A percentile compares a stretch with the other conserved stretches of the same genome.
Conservation (phyloP, 371 early-diverging fungal species). For the Mycotypha africana region DNA sequence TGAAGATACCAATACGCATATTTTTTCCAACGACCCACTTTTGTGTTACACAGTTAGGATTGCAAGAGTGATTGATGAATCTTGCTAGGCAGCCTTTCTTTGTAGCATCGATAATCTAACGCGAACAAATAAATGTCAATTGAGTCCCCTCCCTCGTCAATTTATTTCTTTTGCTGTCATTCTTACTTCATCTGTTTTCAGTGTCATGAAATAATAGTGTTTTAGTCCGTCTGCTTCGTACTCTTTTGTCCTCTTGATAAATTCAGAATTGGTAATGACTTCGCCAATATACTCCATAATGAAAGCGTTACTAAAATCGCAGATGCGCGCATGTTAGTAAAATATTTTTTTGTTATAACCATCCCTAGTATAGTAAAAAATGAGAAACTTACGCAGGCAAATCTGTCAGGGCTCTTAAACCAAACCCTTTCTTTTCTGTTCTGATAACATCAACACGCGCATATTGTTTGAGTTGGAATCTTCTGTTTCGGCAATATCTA, state of each 20-base stretch:
- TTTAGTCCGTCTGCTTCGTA: constrained; percentile 72
- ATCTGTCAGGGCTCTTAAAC: constrained; percentile 65
- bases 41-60: constrained; percentile 79
- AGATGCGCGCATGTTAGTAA: not conserved
- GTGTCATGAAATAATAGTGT: constrained; percentile 96
- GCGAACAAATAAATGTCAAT: not conserved
- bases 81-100: constrained; percentile 79
- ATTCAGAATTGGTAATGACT: constrained; percentile 70
- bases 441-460: constrained; percentile 78
- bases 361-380: too few species aligned
- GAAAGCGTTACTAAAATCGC: constrained; percentile 45
- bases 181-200: constrained; percentile 78
- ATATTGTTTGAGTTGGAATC: constrained; percentile 79
- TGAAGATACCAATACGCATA: constrained; percentile 77
- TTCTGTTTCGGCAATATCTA: constrained; percentile 79
- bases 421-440: constrained; percentile 87
- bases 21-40: constrained; percentile 79
- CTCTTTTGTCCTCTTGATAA: constrained; percentile 70
- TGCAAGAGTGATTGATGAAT: constrained; percentile 90
- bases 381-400: constrained; percentile 59
- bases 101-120: constrained; percentile 85
- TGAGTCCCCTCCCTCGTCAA: too few species aligned
- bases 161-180: too few species aligned
- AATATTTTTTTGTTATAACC: too few species aligned
- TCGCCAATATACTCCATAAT: constrained; percentile 96